Evolutionary conservation across 2,329 filamentous ascomycete genomes (phyloP).

Genomic region (Phaeosphaeriaceae sp.): DNA sequence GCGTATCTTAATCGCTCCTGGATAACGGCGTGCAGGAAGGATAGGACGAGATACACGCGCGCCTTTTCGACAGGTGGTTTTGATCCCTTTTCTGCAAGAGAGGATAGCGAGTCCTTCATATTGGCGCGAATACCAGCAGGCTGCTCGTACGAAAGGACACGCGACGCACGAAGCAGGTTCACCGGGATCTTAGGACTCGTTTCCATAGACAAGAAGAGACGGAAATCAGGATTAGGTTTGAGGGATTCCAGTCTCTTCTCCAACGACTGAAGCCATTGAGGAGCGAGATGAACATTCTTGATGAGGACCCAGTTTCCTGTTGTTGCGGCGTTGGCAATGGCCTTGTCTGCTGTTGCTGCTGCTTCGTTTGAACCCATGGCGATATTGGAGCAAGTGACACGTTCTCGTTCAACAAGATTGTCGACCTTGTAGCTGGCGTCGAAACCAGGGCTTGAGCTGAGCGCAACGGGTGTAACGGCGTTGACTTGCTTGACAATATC

Average conservation of each 20-base stretch:
- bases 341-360: conserved; percentile 90
- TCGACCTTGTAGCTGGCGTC: conserved; percentile 99
- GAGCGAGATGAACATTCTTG: conserved; percentile 98
- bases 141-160: conserved; percentile 97
- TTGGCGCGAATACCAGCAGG: conserved; percentile 95
- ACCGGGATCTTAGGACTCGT: conserved; percentile 96
- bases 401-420: conserved; percentile 83
- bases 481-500: conserved; percentile 84
- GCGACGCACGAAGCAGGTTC: conserved; percentile 89
- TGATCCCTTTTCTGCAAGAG: conserved; percentile 74
- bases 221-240: conserved; percentile 91
- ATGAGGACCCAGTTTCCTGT: conserved; percentile 94
- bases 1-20: conserved; percentile 95
- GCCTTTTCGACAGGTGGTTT: conserved; percentile 90
- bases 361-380: conserved; percentile 99
- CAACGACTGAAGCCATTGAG: conserved; percentile 94
- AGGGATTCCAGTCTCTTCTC: conserved; percentile 97
- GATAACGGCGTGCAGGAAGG: conserved; percentile 93
- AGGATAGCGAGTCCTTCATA: conserved; percentile 96
- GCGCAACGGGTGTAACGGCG: conserved; percentile 82
- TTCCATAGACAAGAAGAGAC: conserved; percentile 97
- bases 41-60: conserved; percentile 86
- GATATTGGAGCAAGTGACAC: conserved; percentile 89
- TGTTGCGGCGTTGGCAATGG: conserved; percentile 89
- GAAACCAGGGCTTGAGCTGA: conserved; percentile 95